phyloP scores from a whole-genome alignment of 345 rosid species.

The Salix udensis region DNA sequence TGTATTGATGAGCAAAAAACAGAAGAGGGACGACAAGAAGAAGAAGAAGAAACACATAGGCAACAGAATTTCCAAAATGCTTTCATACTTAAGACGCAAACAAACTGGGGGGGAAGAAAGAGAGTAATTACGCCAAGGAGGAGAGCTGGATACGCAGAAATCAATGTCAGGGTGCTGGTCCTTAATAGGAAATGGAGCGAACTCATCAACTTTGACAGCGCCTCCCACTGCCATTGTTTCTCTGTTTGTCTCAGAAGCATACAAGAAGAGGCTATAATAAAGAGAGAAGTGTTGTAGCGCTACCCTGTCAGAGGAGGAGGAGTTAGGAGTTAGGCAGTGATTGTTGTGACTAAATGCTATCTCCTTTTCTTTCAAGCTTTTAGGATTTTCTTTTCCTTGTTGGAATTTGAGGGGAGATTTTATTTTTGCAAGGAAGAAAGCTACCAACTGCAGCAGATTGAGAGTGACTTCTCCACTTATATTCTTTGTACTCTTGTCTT shows the following conservation, averaged over 20 bases:
- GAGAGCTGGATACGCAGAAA: conserved; percentile 67
- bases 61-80: not conserved
- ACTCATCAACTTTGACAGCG: conserved; percentile 50
- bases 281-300: not conserved
- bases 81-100: not conserved
- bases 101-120: not conserved
- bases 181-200: conserved; percentile 68
- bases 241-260: not conserved
- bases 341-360: conserved; percentile 7
- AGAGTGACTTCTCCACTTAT: conserved; percentile 6
- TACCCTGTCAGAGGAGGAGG: not conserved
- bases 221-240: conserved; percentile 26
- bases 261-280: not conserved
- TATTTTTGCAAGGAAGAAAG: conserved; percentile 16
- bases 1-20: not conserved
- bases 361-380: not conserved
- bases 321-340: not conserved
- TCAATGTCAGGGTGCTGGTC: conserved; percentile 90
- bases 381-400: not conserved
- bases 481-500: not conserved
- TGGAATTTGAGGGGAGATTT: not conserved
- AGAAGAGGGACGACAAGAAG: not conserved
- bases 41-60: not conserved
- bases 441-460: conserved; percentile 23
- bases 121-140: conserved; percentile 61